These are phyloP conservation scores for Candida ficus DNA, from an alignment of 805 yeast genomes.

Conservation along the genomic window DNA sequence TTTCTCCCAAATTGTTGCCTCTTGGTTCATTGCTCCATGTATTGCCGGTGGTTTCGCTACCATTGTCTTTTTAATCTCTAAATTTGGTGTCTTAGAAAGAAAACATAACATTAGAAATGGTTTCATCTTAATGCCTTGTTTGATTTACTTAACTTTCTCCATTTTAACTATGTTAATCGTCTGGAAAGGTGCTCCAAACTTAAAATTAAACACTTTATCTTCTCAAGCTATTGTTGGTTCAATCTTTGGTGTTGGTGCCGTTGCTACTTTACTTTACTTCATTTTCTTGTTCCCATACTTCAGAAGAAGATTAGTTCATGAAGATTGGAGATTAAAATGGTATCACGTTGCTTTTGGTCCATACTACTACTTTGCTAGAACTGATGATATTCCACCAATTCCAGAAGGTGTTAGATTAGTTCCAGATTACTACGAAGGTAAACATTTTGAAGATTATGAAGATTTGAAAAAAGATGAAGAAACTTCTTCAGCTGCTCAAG, in stretches of 20 bases:
- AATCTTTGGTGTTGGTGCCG: constrained; percentile 60
- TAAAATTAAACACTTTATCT: constrained; percentile 49
- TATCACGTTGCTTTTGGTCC: constrained; percentile 58
- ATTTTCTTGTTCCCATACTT: constrained; percentile 56
- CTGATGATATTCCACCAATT: constrained; percentile 58
- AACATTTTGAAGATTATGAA: constrained; percentile 31
- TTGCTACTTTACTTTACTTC: constrained; percentile 46
- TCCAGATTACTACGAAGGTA: constrained; percentile 63
- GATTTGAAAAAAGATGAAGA: constrained; percentile 4
- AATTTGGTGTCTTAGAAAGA: constrained; percentile 56
- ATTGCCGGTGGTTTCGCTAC: constrained; percentile 63
- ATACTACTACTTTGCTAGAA: constrained; percentile 44
- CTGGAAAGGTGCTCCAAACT: constrained; percentile 75
- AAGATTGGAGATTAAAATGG: constrained; percentile 63
- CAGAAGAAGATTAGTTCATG: constrained; percentile 50
- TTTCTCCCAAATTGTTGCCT: constrained; percentile 66
- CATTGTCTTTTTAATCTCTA: constrained; percentile 52
- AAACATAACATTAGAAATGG: constrained; percentile 51
- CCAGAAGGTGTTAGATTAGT: constrained; percentile 53
- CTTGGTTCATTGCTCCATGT: constrained; percentile 76
- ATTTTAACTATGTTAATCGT: constrained; percentile 72
- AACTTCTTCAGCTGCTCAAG: constrained; percentile 7
- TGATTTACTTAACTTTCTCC: constrained; percentile 55
- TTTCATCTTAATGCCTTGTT: constrained; percentile 50
- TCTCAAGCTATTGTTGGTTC: constrained; percentile 50